Conservation (phyloP, 305 asterid species). For the Stenogyne calaminthoides region DNA sequence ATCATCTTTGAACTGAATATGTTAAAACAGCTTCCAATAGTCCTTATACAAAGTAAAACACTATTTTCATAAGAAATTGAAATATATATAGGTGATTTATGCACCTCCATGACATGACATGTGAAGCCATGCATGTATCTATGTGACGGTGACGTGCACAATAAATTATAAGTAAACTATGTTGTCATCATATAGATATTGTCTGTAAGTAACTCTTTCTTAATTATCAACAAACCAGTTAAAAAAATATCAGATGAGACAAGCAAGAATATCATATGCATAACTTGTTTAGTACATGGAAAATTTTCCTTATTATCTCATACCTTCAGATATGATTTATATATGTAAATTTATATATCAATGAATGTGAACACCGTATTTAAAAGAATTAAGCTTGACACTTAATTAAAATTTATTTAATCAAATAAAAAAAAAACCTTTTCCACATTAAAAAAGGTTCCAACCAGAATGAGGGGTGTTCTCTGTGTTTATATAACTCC, state of each 20-base stretch:
- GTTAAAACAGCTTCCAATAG: background rate
- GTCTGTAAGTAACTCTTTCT: background rate
- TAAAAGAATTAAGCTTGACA: background rate
- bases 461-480: no score
- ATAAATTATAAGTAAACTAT: background rate
- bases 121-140: background rate
- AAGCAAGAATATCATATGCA: background rate
- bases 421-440: no score
- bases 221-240: constrained; percentile 2
- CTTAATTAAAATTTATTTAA: no score
- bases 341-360: background rate
- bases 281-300: background rate
- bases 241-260: background rate
- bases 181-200: background rate
- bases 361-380: background rate
- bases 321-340: background rate
- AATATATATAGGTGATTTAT: background rate
- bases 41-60: background rate
- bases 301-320: background rate
- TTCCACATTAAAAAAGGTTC: no score
- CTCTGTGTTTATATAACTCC: no score
- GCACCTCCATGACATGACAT: background rate
- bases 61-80: constrained; percentile 8
- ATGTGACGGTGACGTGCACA: background rate
- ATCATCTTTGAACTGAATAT: background rate